A percentile compares a stretch with the other conserved stretches of the same genome.
phyloP scores from a whole-genome alignment of 805 yeast genomes.

The Pichia manshurica region DNA sequence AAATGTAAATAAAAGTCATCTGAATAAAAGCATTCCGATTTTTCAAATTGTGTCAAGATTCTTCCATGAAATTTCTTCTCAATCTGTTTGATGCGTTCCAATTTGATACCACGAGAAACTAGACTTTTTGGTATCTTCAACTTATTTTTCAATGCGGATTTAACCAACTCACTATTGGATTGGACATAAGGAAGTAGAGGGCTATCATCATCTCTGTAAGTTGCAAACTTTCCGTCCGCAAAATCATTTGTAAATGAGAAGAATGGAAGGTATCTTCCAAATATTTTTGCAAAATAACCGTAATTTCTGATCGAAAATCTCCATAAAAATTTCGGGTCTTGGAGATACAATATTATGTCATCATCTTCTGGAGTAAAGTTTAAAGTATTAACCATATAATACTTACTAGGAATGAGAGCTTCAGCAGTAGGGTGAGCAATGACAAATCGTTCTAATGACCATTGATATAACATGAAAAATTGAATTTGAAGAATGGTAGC shows the following conservation, averaged over 20 bases:
- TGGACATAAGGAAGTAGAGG: neutral
- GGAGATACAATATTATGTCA: neutral
- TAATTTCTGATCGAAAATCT: constrained; percentile 1
- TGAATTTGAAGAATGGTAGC: neutral
- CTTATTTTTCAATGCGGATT: too few relatives aligned
- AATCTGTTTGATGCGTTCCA: neutral
- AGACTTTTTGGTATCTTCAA: too few relatives aligned
- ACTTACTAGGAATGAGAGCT: neutral
- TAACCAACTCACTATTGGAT: too few relatives aligned
- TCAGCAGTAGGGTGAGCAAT: neutral
- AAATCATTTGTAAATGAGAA: neutral
- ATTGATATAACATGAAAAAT: neutral
- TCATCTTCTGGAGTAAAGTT: neutral
- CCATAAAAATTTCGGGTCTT: constrained; percentile 4
- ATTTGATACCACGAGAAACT: neutral
- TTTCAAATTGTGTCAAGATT: neutral
- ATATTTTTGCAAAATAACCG: neutral
- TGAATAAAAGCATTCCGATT: neutral
- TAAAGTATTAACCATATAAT: neutral
- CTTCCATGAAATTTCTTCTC: neutral
- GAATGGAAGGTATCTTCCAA: neutral
- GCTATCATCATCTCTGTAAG: neutral
- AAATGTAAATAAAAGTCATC: constrained; percentile 1
- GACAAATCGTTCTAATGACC: neutral
- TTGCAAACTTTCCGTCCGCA: neutral